Evolutionary conservation across 257 asterid genomes (phyloP).

Genomic region (Nicotiana tabacum): DNA sequence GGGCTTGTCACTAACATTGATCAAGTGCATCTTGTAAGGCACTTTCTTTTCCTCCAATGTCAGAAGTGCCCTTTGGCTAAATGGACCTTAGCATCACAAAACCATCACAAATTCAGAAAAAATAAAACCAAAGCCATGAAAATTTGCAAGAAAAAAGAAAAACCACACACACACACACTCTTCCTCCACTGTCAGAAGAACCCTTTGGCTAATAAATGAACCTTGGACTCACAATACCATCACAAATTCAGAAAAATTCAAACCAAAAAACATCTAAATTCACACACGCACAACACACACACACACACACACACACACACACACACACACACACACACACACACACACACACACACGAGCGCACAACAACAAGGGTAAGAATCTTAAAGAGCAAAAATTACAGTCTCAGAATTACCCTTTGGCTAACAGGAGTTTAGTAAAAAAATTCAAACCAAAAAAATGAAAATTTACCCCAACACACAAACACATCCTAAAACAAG

Average conservation of each 20-base stretch:
- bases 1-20: conserved; percentile 55
- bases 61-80: conserved; percentile 60
- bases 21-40: conserved; percentile 48
- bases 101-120: not conserved
- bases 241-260: not conserved
- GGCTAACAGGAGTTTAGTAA: conserved; percentile 21
- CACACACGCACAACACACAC: not conserved
- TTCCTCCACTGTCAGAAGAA: not conserved
- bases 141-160: too few relatives aligned
- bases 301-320: too few relatives aligned
- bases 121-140: not conserved
- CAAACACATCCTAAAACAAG: not conserved
- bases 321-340: not conserved
- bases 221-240: not conserved
- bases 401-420: conserved; percentile 42
- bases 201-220: not conserved
- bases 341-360: too few relatives aligned
- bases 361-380: not conserved
- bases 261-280: not conserved
- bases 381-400: not conserved
- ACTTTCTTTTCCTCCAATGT: conserved; percentile 73
- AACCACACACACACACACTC: too few relatives aligned
- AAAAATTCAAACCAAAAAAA: not conserved
- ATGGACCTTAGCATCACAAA: conserved; percentile 46
- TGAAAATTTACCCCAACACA: not conserved